These are phyloP conservation scores for Delonix regia DNA, from an alignment of 306 rosid species.

Conservation along the genomic window DNA sequence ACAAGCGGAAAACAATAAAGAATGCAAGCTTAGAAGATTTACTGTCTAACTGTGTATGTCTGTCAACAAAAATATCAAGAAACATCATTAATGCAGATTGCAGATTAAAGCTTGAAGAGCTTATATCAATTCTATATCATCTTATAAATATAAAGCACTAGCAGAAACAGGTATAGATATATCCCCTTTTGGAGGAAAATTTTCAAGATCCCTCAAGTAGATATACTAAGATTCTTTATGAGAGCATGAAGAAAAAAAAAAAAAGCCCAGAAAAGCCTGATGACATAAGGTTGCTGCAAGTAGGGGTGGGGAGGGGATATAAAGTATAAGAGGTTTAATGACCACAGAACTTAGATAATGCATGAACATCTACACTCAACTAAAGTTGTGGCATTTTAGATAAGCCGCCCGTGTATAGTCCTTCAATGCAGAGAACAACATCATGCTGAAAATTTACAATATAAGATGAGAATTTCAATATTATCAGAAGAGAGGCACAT, in stretches of 20 bases:
- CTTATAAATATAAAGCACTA: neutral
- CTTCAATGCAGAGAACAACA: constrained; percentile 4
- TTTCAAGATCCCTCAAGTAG: constrained; percentile 1
- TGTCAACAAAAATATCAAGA: constrained; percentile 6
- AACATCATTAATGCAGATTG: constrained; percentile 5
- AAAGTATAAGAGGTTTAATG: constrained; percentile 4
- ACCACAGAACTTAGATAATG: constrained; percentile 12
- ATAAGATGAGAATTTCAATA: constrained; percentile 2
- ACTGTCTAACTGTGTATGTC: neutral
- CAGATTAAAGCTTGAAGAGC: neutral
- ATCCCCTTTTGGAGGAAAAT: constrained; percentile 2
- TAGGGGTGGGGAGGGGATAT: constrained; percentile 12
- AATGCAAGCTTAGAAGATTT: constrained; percentile 13
- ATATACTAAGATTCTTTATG: neutral
- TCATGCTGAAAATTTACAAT: constrained; percentile 9
- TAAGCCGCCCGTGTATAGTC: neutral
- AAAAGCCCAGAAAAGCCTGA: neutral
- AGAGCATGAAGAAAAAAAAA: neutral
- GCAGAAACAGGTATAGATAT: neutral
- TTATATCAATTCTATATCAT: constrained; percentile 6
- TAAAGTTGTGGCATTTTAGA: constrained; percentile 15
- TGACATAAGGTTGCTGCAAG: constrained; percentile 18
- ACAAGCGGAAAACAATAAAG: constrained; percentile 3
- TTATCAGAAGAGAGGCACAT: constrained; percentile 36
- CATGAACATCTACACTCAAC: neutral